Evolutionary conservation across 768 basidiomycete genomes (phyloP).

Genomic region (Podaxis rugospora): DNA sequence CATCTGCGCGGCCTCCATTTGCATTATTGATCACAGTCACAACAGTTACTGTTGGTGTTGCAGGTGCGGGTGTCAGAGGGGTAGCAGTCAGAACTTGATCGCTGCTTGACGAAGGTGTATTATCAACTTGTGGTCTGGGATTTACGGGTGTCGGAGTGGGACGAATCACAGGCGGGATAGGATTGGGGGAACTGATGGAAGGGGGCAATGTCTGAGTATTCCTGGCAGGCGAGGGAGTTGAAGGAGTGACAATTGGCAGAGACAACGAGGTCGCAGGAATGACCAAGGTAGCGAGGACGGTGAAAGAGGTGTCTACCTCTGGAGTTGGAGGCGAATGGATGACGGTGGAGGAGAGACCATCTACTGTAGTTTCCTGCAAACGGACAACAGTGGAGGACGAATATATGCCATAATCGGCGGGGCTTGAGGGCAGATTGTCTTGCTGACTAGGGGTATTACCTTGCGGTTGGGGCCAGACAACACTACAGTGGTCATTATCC

Average conservation of each 20-base stretch:
- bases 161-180: not conserved
- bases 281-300: not conserved
- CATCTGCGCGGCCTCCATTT: not conserved
- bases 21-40: not conserved
- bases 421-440: not conserved
- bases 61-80: not conserved
- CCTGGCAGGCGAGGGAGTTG: not conserved
- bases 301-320: too few relatives aligned
- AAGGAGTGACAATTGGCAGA: not conserved
- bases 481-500: slow-evolving; percentile 36
- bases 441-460: not conserved
- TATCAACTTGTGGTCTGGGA: not conserved
- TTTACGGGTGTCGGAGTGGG: not conserved
- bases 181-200: not conserved
- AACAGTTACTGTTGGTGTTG: not conserved
- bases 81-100: not conserved
- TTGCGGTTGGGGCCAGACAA: slow-evolving; percentile 44
- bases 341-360: not conserved
- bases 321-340: not conserved
- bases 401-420: not conserved
- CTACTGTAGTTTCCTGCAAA: not conserved
- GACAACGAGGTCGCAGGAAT: slow-evolving; percentile 9
- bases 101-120: not conserved
- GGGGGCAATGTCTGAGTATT: not conserved
- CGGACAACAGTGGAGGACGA: not conserved